A percentile compares a stretch with the other conserved stretches of the same genome.
These are phyloP conservation scores for Crithidia mellificae DNA, from an alignment of 208 protist species.

Conservation along the genomic window DNA sequence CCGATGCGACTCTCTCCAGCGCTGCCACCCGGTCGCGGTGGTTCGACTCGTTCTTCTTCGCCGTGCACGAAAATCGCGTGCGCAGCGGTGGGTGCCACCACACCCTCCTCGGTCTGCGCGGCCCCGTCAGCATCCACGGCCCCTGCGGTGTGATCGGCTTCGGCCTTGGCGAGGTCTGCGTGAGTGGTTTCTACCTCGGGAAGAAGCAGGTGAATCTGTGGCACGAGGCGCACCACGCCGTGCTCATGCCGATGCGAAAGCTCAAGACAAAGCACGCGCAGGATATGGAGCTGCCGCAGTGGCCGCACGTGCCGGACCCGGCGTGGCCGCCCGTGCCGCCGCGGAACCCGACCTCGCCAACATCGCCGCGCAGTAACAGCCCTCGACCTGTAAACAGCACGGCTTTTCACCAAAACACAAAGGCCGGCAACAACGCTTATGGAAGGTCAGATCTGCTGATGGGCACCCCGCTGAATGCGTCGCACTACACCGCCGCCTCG, in stretches of 20 bases:
- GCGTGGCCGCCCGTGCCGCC: slow-evolving; percentile 17
- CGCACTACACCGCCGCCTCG: slow-evolving; percentile 3
- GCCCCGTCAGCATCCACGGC: slow-evolving; percentile 68
- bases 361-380: no score
- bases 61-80: slow-evolving; percentile 46
- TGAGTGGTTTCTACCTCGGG: slow-evolving; percentile 73
- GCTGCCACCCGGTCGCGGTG: slow-evolving; percentile 30
- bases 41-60: slow-evolving; percentile 58
- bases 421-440: neutral
- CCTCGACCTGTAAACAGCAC: no score
- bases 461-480: slow-evolving; percentile 12
- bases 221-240: slow-evolving; percentile 49
- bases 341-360: neutral
- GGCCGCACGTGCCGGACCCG: slow-evolving; percentile 22
- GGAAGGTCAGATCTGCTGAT: neutral
- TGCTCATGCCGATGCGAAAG: slow-evolving; percentile 55
- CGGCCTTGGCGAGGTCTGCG: slow-evolving; percentile 61
- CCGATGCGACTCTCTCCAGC: neutral
- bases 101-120: slow-evolving; percentile 60
- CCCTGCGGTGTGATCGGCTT: slow-evolving; percentile 76
- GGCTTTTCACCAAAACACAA: no score
- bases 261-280: slow-evolving; percentile 42
- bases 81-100: slow-evolving; percentile 51
- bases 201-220: slow-evolving; percentile 66
- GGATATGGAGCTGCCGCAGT: slow-evolving; percentile 33